phyloP scores from a whole-genome alignment of 148 eudicot species.

The Fagopyrum tataricum region DNA sequence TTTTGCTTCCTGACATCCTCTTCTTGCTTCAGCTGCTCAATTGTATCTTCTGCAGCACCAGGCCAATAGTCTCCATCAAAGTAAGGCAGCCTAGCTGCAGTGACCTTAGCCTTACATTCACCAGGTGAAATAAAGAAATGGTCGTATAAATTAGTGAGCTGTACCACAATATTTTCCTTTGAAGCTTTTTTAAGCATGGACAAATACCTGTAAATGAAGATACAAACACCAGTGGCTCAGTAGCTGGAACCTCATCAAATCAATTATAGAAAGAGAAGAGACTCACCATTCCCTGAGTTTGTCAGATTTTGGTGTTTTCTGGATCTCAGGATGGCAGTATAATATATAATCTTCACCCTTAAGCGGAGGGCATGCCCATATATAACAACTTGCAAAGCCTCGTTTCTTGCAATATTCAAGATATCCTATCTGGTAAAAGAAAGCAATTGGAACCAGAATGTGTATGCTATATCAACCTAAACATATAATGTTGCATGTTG shows the following conservation, averaged over 20 bases:
- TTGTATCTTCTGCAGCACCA: constrained; percentile 96
- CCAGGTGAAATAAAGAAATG: constrained; percentile 75
- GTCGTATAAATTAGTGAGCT: constrained; percentile 80
- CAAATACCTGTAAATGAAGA: constrained; percentile 49
- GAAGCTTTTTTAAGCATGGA: constrained; percentile 87
- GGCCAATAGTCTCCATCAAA: constrained; percentile 99
- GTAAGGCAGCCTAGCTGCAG: constrained; percentile 92
- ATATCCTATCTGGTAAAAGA: constrained; percentile 70
- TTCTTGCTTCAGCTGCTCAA: constrained; percentile 65
- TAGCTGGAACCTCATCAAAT: background rate
- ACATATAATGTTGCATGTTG: background rate
- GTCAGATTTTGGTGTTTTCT: constrained; percentile 97
- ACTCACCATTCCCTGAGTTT: constrained; percentile 95
- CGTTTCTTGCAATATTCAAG: constrained; percentile 89
- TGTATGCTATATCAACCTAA: background rate
- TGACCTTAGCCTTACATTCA: constrained; percentile 88
- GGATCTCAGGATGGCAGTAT: constrained; percentile 99
- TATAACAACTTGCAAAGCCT: constrained; percentile 92
- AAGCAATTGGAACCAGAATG: background rate
- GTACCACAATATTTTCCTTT: constrained; percentile 71
- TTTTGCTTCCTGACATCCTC: constrained; percentile 71
- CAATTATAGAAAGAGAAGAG: background rate
- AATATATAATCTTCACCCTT: constrained; percentile 99
- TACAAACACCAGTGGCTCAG: background rate
- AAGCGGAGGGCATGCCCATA: constrained; percentile 98